Evolutionary conservation across 352 stramenopile species (phyloP).

Genomic region (Globisporangium iwayamae): DNA sequence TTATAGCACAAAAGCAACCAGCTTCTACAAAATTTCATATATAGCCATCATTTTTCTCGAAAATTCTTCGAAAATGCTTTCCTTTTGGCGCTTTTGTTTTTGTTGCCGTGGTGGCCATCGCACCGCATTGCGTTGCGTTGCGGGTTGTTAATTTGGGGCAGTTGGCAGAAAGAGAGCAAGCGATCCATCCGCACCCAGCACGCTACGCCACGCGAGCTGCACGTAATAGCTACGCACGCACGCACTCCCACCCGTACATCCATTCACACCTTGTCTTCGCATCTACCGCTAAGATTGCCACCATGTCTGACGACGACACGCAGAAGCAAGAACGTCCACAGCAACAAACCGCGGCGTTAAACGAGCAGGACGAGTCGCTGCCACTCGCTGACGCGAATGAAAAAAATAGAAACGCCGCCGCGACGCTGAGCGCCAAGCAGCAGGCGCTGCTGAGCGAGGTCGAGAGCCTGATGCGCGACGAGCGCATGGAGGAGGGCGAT

Average conservation of each 20-base stretch:
- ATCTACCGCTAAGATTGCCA: too few relatives aligned
- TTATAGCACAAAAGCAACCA: too few relatives aligned
- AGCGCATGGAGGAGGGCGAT: slow-evolving; percentile 44
- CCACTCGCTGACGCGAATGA: neutral
- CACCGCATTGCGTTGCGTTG: neutral
- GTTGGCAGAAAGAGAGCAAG: neutral
- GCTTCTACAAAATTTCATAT: too few relatives aligned
- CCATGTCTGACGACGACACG: neutral
- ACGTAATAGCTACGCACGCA: too few relatives aligned
- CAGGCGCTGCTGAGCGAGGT: slow-evolving; percentile 19
- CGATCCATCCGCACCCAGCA: neutral
- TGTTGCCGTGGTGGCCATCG: too few relatives aligned
- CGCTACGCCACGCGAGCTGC: too few relatives aligned
- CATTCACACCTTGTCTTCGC: too few relatives aligned
- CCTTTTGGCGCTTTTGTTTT: too few relatives aligned
- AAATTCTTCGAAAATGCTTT: too few relatives aligned
- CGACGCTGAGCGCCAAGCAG: slow-evolving; percentile 1
- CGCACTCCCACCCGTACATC: too few relatives aligned
- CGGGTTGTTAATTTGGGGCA: neutral
- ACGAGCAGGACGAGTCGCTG: neutral
- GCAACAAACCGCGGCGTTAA: neutral
- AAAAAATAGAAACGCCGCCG: neutral
- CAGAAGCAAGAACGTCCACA: neutral
- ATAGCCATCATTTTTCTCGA: too few relatives aligned
- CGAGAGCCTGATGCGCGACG: slow-evolving; percentile 23